Evolutionary conservation across 2,329 filamentous ascomycete species (phyloP).

Genomic region (Herpotrichia juniperi): DNA sequence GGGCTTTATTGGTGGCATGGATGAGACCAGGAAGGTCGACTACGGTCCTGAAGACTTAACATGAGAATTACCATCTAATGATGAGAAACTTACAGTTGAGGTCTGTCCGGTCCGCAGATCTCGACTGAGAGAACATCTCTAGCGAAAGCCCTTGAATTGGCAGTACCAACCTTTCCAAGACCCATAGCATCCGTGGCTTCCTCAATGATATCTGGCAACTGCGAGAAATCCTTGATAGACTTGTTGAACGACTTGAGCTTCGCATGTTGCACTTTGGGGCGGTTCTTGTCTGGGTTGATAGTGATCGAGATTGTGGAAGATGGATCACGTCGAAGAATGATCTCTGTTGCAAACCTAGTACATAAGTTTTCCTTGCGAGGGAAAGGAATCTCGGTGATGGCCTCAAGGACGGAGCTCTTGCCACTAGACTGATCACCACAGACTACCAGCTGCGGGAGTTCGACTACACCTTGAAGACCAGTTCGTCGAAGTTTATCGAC

Average conservation of each 20-base stretch:
- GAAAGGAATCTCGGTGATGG: conserved; percentile 65
- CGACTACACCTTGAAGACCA: conserved; percentile 48
- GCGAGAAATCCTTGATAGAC: conserved; percentile 36
- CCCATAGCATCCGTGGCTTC: conserved; percentile 59
- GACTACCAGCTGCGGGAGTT: conserved; percentile 33
- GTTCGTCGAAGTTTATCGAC: conserved; percentile 59
- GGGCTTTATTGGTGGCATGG: conserved; percentile 12
- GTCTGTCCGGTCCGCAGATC: conserved; percentile 42
- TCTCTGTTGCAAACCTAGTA: conserved; percentile 63
- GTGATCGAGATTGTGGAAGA: too few relatives aligned
- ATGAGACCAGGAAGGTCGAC: conserved; percentile 54
- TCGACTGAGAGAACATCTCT: conserved; percentile 48
- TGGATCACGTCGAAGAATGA: conserved; percentile 49
- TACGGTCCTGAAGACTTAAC: too few relatives aligned
- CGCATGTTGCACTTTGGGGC: conserved; percentile 27
- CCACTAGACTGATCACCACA: conserved; percentile 65
- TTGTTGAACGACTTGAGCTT: conserved; percentile 41
- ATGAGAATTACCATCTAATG: too few relatives aligned
- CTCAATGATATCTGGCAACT: conserved; percentile 56
- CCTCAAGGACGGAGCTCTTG: conserved; percentile 68
- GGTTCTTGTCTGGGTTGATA: conserved; percentile 37
- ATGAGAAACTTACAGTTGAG: too few relatives aligned
- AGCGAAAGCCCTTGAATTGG: conserved; percentile 33
- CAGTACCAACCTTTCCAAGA: conserved; percentile 18
- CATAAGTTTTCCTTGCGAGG: conserved; percentile 60